Evolutionary conservation across 2,329 filamentous ascomycete species (phyloP).

Genomic region (Fusarium anguioides): DNA sequence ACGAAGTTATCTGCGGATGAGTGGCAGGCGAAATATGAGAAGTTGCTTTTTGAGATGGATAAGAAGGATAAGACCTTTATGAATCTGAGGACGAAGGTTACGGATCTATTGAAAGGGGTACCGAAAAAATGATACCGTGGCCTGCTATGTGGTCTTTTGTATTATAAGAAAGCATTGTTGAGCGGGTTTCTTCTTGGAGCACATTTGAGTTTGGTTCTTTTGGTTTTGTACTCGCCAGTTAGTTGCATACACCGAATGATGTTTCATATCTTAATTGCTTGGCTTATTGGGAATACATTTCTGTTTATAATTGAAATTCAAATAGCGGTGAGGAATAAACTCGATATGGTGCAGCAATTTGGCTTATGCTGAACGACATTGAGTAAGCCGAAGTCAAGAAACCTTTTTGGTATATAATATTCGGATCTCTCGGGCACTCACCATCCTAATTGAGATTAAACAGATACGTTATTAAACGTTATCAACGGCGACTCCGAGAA

Average conservation of each 20-base stretch:
- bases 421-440: conserved; percentile 21
- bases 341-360: neutral
- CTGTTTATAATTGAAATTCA: neutral
- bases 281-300: neutral
- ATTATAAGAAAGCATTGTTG: neutral
- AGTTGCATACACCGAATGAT: neutral
- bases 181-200: conserved; percentile 3
- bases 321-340: conserved; percentile 6
- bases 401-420: neutral
- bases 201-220: conserved; percentile 5
- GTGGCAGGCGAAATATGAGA: conserved; percentile 66
- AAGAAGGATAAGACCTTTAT: conserved; percentile 66
- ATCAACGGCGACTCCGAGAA: conserved; percentile 30
- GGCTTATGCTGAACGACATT: neutral
- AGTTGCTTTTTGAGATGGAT: conserved; percentile 69
- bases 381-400: neutral
- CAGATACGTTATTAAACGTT: neutral
- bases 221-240: neutral
- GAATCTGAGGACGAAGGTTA: conserved; percentile 56
- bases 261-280: neutral
- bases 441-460: conserved; percentile 8
- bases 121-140: conserved; percentile 37
- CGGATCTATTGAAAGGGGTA: conserved; percentile 50
- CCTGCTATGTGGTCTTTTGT: neutral
- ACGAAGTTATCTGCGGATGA: conserved; percentile 49